Percentiles rank a stretch among this genome's conserved stretches.
phyloP scores from a whole-genome alignment of 78 protist species.

The Monocercomonoides exilis region DNA sequence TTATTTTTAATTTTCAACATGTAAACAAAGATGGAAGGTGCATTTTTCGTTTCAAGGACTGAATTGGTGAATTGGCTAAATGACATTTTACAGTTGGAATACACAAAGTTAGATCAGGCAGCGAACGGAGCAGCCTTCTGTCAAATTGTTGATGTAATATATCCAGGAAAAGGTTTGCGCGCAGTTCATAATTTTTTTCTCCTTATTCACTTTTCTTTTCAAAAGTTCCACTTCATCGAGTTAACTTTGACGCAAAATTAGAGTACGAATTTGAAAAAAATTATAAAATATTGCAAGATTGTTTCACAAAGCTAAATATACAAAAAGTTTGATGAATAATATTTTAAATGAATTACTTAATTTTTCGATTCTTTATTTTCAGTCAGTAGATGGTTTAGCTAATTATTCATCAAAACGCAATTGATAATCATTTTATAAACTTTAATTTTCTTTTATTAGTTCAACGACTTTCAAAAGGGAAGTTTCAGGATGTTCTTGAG shows the following conservation, averaged over 20 bases:
- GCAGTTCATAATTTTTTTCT: neutral
- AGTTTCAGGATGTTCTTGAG: constrained; percentile 79
- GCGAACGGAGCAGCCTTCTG: constrained; percentile 56
- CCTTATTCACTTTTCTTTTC: too few relatives aligned
- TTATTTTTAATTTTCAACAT: too few relatives aligned
- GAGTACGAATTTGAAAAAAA: constrained; percentile 72
- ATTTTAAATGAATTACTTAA: too few relatives aligned
- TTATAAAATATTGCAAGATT: constrained; percentile 64
- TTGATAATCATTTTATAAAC: neutral
- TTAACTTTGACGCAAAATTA: constrained; percentile 60
- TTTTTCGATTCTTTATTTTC: neutral
- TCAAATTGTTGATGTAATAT: constrained; percentile 38
- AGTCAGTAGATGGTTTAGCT: too few relatives aligned
- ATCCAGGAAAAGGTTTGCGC: constrained; percentile 35
- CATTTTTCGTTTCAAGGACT: constrained; percentile 29
- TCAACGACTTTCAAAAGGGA: constrained; percentile 57
- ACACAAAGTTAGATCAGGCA: constrained; percentile 51
- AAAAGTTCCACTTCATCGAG: constrained; percentile 27
- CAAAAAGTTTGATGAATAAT: constrained; percentile 42
- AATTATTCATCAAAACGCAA: neutral
- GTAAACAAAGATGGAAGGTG: neutral
- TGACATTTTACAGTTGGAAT: constrained; percentile 45
- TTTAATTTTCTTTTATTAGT: constrained; percentile 47
- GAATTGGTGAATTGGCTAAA: constrained; percentile 68
- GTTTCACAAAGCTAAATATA: constrained; percentile 42